Conservation (phyloP, 1,284 basidiomycete genomes). For the Nidula niveotomentosa region DNA sequence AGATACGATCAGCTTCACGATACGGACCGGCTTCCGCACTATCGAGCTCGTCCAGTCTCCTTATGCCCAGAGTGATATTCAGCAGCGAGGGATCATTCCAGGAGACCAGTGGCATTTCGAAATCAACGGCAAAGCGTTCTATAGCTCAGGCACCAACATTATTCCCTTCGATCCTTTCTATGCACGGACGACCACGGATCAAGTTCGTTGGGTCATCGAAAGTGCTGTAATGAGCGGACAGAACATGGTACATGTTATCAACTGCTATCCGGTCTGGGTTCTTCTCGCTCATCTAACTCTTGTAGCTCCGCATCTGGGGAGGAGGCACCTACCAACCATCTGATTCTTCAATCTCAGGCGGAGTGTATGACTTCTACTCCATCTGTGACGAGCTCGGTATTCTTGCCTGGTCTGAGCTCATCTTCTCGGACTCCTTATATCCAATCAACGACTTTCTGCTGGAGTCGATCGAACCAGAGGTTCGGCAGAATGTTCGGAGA, state of each 20-base stretch:
- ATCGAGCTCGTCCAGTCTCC: conserved; percentile 49
- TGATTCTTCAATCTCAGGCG: conserved; percentile 35
- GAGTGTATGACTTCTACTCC: conserved; percentile 57
- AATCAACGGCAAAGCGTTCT: conserved; percentile 56
- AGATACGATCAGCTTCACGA: conserved; percentile 25
- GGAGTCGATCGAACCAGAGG: conserved; percentile 52
- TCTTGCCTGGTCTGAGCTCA: conserved; percentile 65
- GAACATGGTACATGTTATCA: conserved; percentile 46
- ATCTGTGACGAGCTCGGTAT: conserved; percentile 65
- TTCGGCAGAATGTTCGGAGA: conserved; percentile 56
- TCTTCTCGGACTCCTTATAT: conserved; percentile 61
- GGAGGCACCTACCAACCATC: conserved; percentile 54
- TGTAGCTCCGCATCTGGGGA: conserved; percentile 57
- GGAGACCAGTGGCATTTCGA: conserved; percentile 63
- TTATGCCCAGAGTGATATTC: conserved; percentile 44
- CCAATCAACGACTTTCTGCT: conserved; percentile 55
- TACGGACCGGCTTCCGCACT: conserved; percentile 58
- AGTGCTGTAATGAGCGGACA: conserved; percentile 55
- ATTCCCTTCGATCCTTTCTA: conserved; percentile 65
- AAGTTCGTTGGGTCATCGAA: conserved; percentile 55
- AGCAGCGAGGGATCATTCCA: conserved; percentile 47
- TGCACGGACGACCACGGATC: conserved; percentile 45
- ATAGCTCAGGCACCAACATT: conserved; percentile 54
- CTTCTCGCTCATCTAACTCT: too few species aligned
- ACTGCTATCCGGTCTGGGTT: too few species aligned